Evolutionary conservation across 345 rosid genomes (phyloP), one percentile per base, ranked within the genome.

Genomic region (Hibiscus mutabilis): DNA sequence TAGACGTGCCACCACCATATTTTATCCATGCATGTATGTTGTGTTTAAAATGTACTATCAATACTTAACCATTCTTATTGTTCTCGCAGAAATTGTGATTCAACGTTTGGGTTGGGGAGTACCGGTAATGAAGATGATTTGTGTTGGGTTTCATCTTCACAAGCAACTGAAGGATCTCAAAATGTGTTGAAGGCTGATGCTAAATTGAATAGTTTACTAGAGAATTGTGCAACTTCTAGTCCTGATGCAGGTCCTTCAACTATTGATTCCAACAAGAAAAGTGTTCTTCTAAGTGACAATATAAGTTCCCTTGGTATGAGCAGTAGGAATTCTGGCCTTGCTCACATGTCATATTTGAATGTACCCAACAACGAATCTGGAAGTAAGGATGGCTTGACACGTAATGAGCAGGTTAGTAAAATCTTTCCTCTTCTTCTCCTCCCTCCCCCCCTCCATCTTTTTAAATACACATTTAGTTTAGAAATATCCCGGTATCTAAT

Each of bases 31-130:
- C 2, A 33, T 35, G n/a, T 19, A 53, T 57, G 14, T 24, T 13
- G 27, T 11, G 31, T 14, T 56, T 13, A 44, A 6, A 21, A 16
- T 24, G 22, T 47, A 15, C 14, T 27, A 47, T 5, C 33, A 8
- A 5, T 47, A 47, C 70, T 66, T 8, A 52, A 52, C 29, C 60
- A 16, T 44, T 70, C 35, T 66, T 8, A 63, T 72, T 64, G 29
- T 65, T 70, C 66, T 79, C 75, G 74, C 91, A 93, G 98, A 79
- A 85, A 77, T 72, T 93, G 98, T 76, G 95, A 93, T 77, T 83
- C 97, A 29, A 79, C 93, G 42, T 90, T 89, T 77, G 93, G 89
- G 46, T 66, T 90, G 79, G 91, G 82, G 56, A 82, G 86, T 75
- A 85, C 90, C 46, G 78, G 80, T 77, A 84, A 85, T 67, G 95